phyloP scores from a whole-genome alignment of 148 eudicot species.

The Gaultheria prostrata region DNA sequence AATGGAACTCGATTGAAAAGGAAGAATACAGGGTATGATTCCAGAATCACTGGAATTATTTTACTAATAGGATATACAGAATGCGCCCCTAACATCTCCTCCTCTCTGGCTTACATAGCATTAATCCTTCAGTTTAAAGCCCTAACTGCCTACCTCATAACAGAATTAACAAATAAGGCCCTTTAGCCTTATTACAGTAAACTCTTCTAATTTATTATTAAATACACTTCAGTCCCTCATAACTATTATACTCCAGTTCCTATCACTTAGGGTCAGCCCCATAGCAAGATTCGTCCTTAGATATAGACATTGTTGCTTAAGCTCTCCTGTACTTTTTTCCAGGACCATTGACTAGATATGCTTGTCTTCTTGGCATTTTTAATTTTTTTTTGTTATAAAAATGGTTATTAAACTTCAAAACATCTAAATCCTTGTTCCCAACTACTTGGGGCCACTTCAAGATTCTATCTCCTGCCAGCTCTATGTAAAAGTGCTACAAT shows the following conservation, averaged over 20 bases:
- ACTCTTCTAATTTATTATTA: neutral
- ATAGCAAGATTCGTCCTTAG: neutral
- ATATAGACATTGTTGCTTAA: neutral
- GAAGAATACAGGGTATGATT: neutral
- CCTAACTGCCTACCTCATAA: neutral
- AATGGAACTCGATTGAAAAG: neutral
- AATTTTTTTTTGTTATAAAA: neutral
- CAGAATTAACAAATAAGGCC: neutral
- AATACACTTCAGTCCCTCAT: neutral
- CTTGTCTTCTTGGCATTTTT: neutral
- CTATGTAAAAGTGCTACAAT: neutral
- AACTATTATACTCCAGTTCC: neutral
- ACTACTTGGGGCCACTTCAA: neutral
- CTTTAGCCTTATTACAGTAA: neutral
- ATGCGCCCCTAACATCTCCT: neutral
- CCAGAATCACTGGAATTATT: neutral
- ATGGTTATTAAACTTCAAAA: neutral
- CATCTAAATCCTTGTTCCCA: neutral
- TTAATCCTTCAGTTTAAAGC: neutral
- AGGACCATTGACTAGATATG: neutral
- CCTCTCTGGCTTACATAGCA: neutral
- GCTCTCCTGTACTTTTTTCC: neutral
- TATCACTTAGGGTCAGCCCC: neutral
- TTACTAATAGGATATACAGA: neutral
- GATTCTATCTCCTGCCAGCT: neutral